phyloP scores from a whole-genome alignment of 1,284 basidiomycete genomes.

The Stygiomarasmius scandens region DNA sequence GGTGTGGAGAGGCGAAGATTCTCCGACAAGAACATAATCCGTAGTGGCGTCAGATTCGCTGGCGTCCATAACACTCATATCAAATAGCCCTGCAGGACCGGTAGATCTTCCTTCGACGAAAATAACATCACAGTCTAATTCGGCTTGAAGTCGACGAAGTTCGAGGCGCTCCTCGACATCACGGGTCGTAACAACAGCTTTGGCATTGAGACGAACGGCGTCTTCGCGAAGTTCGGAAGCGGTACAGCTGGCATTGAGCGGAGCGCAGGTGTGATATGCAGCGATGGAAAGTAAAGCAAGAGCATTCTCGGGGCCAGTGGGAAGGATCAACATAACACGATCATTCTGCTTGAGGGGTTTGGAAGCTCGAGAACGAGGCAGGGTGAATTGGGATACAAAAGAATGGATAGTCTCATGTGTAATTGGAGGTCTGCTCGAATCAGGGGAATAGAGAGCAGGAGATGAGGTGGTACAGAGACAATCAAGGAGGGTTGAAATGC shows the following conservation, averaged over 20 bases:
- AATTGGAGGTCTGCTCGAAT: slow-evolving; percentile 17
- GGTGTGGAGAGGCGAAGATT: slow-evolving; percentile 28
- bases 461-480: slow-evolving; percentile 34
- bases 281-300: slow-evolving; percentile 42
- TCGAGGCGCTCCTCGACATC: slow-evolving; percentile 40
- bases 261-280: slow-evolving; percentile 44
- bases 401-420: slow-evolving; percentile 32
- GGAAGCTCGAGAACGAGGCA: slow-evolving; percentile 31
- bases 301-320: slow-evolving; percentile 46
- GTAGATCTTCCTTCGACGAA: slow-evolving; percentile 31
- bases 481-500: slow-evolving; percentile 36
- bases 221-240: slow-evolving; percentile 43
- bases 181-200: slow-evolving; percentile 40
- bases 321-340: slow-evolving; percentile 43
- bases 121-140: slow-evolving; percentile 39
- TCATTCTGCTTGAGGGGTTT: slow-evolving; percentile 39
- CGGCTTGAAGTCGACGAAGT: slow-evolving; percentile 30
- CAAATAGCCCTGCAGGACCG: slow-evolving; percentile 41
- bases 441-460: slow-evolving; percentile 36
- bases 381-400: slow-evolving; percentile 38
- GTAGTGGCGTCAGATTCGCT: slow-evolving; percentile 7
- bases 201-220: slow-evolving; percentile 35
- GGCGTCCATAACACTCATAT: slow-evolving; percentile 33
- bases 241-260: slow-evolving; percentile 46
- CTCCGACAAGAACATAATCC: slow-evolving; percentile 18